Base-by-base conservation (phyloP, 2,329 filamentous ascomycete genomes). In the Penicillium palitans region DNA sequence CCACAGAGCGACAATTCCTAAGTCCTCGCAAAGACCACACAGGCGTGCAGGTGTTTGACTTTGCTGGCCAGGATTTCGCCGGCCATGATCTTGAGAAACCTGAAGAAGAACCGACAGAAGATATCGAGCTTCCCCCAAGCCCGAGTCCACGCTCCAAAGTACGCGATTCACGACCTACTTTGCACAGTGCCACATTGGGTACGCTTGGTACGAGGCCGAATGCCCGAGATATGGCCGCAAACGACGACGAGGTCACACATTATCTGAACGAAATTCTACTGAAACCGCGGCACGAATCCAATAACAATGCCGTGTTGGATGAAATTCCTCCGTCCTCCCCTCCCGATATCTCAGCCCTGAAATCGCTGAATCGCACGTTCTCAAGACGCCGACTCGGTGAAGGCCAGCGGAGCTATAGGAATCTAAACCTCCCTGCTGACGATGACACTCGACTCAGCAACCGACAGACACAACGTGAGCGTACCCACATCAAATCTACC, bases 141-240 rank as follows among this genome's bases (percentile, higher is more conserved):
- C 73, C 73, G 33, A 74, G 72, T 52, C 72, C 70, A 27, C 72
- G 69, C 7, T 72, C 69, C 29, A 75, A 75, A 57, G 63, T 65
- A n/a, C 66, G 68, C 27, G 66, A 63, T 45, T 54, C 59, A 10
- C 63, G 64, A 15, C 62, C 63, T 41, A 40, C 54, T 27, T 15
- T 47, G 8, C 62, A 61, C 35, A 61, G 56, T 37, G 46, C 60
- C n/a, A 62, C 61, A 9, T 60, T 64, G 44, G 54, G 59, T 25
- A 62, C 67, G 27, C 42, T 69, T 9, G 66, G 73, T 40, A 52
- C 69, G 24, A 67, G 67, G 51, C 67, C 63, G 24, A 62, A 59
- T 33, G 55, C 64, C 10, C 63, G 64, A 50, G 60, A 64, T 9
- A 61, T 71, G 52, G 59, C 64, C 21, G 60, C 68, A 15, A 68